These are phyloP conservation scores for Colletotrichum cordylinicola DNA, from an alignment of 2,329 filamentous ascomycete genomes.

Conservation along the genomic window DNA sequence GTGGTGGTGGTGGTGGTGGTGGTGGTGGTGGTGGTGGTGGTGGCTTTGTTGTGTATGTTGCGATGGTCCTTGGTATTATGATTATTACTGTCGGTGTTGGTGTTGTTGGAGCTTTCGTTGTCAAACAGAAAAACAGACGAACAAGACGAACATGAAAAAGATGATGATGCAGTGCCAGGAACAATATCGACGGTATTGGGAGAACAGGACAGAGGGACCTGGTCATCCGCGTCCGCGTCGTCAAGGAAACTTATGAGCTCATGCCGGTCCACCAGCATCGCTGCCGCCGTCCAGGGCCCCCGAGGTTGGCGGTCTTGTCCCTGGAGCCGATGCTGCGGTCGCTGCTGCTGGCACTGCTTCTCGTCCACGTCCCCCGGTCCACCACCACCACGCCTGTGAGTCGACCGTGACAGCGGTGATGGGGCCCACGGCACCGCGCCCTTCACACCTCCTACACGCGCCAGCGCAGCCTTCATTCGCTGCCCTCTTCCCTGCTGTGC, in stretches of 20 bases:
- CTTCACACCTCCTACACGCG: not conserved
- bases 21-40: not conserved
- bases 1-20: not conserved
- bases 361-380: slow-evolving; percentile 2
- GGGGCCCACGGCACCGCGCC: not conserved
- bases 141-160: not conserved
- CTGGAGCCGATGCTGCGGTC: not conserved
- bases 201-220: not conserved
- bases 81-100: not conserved
- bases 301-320: not conserved
- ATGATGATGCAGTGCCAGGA: not conserved
- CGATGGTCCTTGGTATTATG: not conserved
- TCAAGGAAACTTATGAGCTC: slow-evolving; percentile 23
- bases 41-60: not conserved
- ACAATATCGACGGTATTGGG: not conserved
- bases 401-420: slow-evolving; percentile 5
- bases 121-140: not conserved
- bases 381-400: not conserved
- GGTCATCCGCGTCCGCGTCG: slow-evolving; percentile 15
- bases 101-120: not conserved
- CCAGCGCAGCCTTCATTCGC: not conserved
- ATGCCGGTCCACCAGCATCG: slow-evolving; percentile 6
- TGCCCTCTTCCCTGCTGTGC: not conserved
- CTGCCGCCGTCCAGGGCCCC: slow-evolving; percentile 8
- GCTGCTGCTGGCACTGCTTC: not conserved